These are phyloP conservation scores for Fusarium guadeloupense DNA, from an alignment of 2,329 filamentous ascomycete species.

Conservation along the genomic window DNA sequence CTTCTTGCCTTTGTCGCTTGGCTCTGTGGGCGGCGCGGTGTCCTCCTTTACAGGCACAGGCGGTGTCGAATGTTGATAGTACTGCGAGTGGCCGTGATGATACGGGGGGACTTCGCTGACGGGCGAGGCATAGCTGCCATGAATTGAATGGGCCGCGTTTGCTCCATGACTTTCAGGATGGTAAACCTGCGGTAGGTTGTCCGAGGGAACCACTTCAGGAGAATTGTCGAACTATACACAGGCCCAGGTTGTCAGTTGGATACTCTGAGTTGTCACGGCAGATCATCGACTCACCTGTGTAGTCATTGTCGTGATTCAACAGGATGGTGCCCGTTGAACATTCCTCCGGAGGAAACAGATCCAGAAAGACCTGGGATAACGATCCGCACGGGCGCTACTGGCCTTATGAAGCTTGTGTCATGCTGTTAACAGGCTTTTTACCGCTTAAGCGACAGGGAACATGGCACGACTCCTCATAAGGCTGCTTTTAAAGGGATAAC, in stretches of 20 bases:
- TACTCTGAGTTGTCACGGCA: background rate
- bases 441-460: background rate
- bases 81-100: background rate
- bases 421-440: background rate
- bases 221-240: conserved; percentile 1
- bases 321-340: background rate
- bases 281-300: background rate
- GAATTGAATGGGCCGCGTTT: background rate
- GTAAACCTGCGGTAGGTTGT: conserved; percentile 1
- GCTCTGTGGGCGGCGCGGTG: background rate
- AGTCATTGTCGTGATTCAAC: background rate
- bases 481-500: background rate
- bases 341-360: background rate
- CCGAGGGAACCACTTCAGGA: conserved; percentile 2
- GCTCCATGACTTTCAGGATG: background rate
- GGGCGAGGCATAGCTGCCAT: background rate
- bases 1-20: background rate
- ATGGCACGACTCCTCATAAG: background rate
- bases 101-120: background rate
- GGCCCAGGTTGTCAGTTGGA: background rate
- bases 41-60: background rate
- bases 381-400: background rate
- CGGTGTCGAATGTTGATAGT: background rate
- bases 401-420: background rate
- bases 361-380: background rate